A percentile compares a stretch with the other conserved stretches of the same genome.
phyloP scores from a whole-genome alignment of 768 basidiomycete species.

The Mycena amicta region DNA sequence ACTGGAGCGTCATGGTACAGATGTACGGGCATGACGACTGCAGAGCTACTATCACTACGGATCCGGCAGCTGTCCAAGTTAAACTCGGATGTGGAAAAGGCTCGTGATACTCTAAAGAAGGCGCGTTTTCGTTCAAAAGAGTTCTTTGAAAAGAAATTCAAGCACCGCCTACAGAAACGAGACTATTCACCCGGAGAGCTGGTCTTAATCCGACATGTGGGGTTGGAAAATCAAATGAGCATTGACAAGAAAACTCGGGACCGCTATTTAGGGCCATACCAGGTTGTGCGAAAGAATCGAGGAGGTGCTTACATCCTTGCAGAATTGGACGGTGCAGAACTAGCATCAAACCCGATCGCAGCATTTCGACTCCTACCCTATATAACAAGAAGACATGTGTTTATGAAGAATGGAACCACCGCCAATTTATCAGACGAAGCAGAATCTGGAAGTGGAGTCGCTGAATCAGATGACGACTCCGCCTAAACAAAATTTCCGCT shows the following conservation, averaged over 20 bases:
- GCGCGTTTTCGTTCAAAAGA: too few species aligned
- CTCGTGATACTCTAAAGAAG: too few species aligned
- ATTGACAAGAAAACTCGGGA: constrained; percentile 18
- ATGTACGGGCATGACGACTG: too few species aligned
- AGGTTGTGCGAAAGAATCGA: constrained; percentile 16
- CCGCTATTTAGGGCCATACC: constrained; percentile 27
- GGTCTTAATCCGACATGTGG: constrained; percentile 26
- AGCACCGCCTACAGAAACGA: constrained; percentile 1
- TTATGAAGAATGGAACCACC: too few species aligned
- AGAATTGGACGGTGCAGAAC: constrained; percentile 5
- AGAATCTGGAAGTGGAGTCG: too few species aligned
- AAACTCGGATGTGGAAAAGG: not conserved
- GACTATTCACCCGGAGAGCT: constrained; percentile 23
- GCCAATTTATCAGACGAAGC: too few species aligned
- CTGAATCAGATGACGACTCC: too few species aligned
- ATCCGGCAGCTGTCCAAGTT: constrained; percentile 1
- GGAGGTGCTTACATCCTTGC: constrained; percentile 8
- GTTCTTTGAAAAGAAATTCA: not conserved
- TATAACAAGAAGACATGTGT: too few species aligned
- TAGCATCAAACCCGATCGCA: not conserved
- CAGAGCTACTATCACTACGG: too few species aligned
- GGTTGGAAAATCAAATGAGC: constrained; percentile 21
- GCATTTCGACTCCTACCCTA: constrained; percentile 6
- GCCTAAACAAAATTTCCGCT: too few species aligned
- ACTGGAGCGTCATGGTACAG: too few species aligned